Base-by-base conservation (phyloP, 2,329 filamentous ascomycete species). In the Colletotrichum orchidophilum region DNA sequence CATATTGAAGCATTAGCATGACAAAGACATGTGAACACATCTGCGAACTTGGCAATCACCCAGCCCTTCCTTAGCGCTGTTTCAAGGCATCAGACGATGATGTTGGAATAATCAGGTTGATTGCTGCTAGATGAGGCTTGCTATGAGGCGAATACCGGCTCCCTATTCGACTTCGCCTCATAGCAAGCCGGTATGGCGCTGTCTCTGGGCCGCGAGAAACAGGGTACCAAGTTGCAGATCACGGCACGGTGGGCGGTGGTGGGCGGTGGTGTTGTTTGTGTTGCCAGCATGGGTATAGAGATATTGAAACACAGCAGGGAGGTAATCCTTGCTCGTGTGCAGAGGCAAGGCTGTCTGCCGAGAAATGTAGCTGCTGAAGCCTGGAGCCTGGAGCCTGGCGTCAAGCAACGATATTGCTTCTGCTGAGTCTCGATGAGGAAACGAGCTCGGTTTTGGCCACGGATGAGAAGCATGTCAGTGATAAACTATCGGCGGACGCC, bases 261-360 rank as follows among this genome's bases (percentile, higher is more conserved):
- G 54, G 11, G 29, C 29, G 27, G 24, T 42, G 52, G 21, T 46
- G 54, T 9, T 54, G 49, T 18, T 35, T 53, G 46, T 35, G 21
- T 42, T 35, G 62, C 46, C 27, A 29, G 27, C 53, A 46, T 24
- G 46, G 52, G 54, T 35, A 15, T 24, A 39, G n/a, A 55, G 42
- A 24, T 58, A 63, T 68, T 68, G 53, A 71, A 62, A 71, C 68
- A 68, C 68, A 33, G 68, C 68, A 59, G 68, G 68, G 15, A 33
- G 13, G 42, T 21, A n/a, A 71, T 29, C 68, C 68, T 57, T 27
- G 33, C 50, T 58, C 46, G 26, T 54, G 18, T 59, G 60, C 50
- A 46, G 42, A 31, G 39, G 39, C 64, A 54, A 53, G 68, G 64
- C 68, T 55, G 58, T 24, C 52, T 39, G 12, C 46, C 33, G 26